phyloP scores from a whole-genome alignment of 2,329 filamentous ascomycete species.

The Hirsutella minnesotensis region DNA sequence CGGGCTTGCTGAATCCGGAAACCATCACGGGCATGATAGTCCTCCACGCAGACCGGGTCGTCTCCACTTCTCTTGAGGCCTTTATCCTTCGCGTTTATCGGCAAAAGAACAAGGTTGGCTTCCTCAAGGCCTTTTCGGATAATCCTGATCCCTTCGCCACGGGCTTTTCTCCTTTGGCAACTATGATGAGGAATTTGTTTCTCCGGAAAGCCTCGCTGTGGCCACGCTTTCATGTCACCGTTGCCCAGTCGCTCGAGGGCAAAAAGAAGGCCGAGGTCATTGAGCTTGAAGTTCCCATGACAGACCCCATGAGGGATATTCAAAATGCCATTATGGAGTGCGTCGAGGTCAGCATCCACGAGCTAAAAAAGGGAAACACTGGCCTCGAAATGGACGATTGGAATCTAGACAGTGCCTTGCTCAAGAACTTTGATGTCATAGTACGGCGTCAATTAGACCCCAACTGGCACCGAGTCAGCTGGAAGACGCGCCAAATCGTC shows the following conservation, averaged over 20 bases:
- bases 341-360: slow-evolving; percentile 86
- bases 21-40: slow-evolving; percentile 80
- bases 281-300: slow-evolving; percentile 93
- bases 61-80: slow-evolving; percentile 81
- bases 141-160: slow-evolving; percentile 81
- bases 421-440: slow-evolving; percentile 83
- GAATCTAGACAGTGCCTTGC: slow-evolving; percentile 86
- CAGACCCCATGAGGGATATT: slow-evolving; percentile 82
- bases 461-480: slow-evolving; percentile 94
- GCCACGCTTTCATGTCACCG: slow-evolving; percentile 85
- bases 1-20: slow-evolving; percentile 67
- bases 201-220: slow-evolving; percentile 80
- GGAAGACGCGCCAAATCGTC: slow-evolving; percentile 90
- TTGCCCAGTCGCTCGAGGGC: slow-evolving; percentile 81
- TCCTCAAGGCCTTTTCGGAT: slow-evolving; percentile 93
- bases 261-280: slow-evolving; percentile 94
- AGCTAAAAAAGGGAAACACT: slow-evolving; percentile 82
- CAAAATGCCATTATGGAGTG: slow-evolving; percentile 93
- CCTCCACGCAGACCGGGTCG: slow-evolving; percentile 76
- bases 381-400: slow-evolving; percentile 94
- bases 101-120: slow-evolving; percentile 87
- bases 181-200: slow-evolving; percentile 84
- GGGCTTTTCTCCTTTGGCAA: slow-evolving; percentile 78
- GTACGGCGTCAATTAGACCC: slow-evolving; percentile 85
- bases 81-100: slow-evolving; percentile 91